Evolutionary conservation across 352 stramenopile genomes (phyloP).

Genomic region (Phytophthora palmivora): DNA sequence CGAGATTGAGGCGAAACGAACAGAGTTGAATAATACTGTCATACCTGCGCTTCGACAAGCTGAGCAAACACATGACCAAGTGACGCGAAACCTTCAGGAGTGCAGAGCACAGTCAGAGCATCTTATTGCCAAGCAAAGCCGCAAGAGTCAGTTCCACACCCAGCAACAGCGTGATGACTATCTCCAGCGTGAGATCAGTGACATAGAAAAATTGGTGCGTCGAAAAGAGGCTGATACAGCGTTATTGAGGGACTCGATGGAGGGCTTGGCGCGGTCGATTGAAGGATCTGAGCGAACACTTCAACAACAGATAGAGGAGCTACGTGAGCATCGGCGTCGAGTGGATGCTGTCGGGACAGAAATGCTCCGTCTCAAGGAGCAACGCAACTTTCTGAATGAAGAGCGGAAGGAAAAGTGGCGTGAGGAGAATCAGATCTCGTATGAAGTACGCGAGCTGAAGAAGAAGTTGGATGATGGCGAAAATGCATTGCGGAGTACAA

Average conservation of each 20-base stretch:
- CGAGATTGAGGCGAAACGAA: slow-evolving; percentile 61
- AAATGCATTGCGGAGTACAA: slow-evolving; percentile 81
- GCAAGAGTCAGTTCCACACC: slow-evolving; percentile 94
- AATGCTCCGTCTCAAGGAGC: slow-evolving; percentile 79
- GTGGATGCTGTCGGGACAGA: slow-evolving; percentile 62
- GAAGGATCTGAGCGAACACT: slow-evolving; percentile 55
- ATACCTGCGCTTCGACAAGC: slow-evolving; percentile 59
- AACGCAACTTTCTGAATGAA: slow-evolving; percentile 80
- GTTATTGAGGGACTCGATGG: slow-evolving; percentile 48
- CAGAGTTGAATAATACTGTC: slow-evolving; percentile 59
- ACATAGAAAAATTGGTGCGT: slow-evolving; percentile 65
- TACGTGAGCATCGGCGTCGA: slow-evolving; percentile 57
- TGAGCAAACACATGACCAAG: slow-evolving; percentile 83
- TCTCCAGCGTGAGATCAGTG: slow-evolving; percentile 66
- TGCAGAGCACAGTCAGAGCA: slow-evolving; percentile 78
- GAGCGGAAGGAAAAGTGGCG: slow-evolving; percentile 86
- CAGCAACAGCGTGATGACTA: slow-evolving; percentile 94
- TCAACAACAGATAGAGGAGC: slow-evolving; percentile 50
- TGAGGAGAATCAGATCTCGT: slow-evolving; percentile 77
- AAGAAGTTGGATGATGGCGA: slow-evolving; percentile 83
- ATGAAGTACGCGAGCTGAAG: slow-evolving; percentile 75
- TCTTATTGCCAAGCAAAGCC: slow-evolving; percentile 96
- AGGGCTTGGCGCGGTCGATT: slow-evolving; percentile 51
- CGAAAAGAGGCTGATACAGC: slow-evolving; percentile 67
- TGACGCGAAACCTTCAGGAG: slow-evolving; percentile 72